Conservation (phyloP, 306 rosid species). For the Inga laurina region DNA sequence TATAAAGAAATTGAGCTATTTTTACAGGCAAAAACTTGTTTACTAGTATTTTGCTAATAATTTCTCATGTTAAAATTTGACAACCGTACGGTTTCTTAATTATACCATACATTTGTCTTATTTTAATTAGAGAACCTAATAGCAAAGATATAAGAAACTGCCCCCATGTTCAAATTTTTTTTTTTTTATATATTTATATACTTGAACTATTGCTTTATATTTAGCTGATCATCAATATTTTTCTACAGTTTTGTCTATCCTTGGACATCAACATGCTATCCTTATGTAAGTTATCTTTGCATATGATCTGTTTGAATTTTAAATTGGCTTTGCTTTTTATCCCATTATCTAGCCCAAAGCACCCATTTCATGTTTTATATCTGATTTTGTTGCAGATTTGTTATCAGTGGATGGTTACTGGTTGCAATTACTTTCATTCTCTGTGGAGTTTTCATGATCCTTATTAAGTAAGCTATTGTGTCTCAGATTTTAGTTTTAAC, state of each 20-base stretch:
- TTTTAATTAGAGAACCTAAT: not conserved
- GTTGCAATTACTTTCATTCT: conserved; percentile 85
- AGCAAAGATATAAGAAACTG: not conserved
- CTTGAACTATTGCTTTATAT: conserved; percentile 4
- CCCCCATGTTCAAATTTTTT: not conserved
- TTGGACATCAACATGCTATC: conserved; percentile 85
- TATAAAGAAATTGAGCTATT: conserved; percentile 7
- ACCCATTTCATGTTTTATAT: conserved; percentile 16
- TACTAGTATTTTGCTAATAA: not conserved
- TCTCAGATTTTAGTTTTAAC: conserved; percentile 15
- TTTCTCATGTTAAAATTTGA: not conserved
- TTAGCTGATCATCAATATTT: conserved; percentile 27
- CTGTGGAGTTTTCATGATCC: conserved; percentile 85
- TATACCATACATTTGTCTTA: not conserved
- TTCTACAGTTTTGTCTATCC: conserved; percentile 74
- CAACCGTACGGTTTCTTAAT: not conserved
- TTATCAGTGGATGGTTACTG: conserved; percentile 90
- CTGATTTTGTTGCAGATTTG: conserved; percentile 69
- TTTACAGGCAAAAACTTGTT: not conserved
- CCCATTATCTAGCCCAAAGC: conserved; percentile 5
- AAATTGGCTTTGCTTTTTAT: conserved; percentile 19
- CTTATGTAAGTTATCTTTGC: conserved; percentile 65
- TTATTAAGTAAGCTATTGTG: conserved; percentile 67
- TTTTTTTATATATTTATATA: not conserved
- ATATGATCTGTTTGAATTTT: conserved; percentile 7